Evolutionary conservation across 495 filamentous ascomycete species (phyloP).

Genomic region (Patellaria atrata): DNA sequence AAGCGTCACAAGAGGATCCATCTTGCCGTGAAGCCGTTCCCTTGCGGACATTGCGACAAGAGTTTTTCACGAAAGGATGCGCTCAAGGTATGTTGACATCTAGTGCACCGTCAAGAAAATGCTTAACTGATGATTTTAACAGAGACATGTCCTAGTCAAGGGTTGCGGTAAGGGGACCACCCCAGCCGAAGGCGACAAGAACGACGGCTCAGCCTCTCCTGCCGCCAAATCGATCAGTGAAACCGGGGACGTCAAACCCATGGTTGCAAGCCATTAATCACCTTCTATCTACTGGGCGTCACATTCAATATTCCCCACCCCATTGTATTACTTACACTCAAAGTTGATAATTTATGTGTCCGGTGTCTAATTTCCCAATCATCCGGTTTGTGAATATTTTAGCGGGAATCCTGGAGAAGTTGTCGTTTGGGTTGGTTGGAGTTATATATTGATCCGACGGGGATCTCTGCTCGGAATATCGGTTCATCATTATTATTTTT

Average conservation of each 20-base stretch:
- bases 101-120: conserved; percentile 8
- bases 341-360: too few relatives aligned
- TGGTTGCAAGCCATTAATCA: conserved; percentile 18
- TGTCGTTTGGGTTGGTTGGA: too few relatives aligned
- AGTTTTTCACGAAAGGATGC: conserved; percentile 96
- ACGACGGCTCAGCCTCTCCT: conserved; percentile 26
- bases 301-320: too few relatives aligned
- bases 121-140: conserved; percentile 21
- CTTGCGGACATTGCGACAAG: conserved; percentile 85
- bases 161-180: conserved; percentile 54
- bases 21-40: conserved; percentile 87
- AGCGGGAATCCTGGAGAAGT: too few relatives aligned
- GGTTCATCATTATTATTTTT: too few relatives aligned
- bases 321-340: too few relatives aligned
- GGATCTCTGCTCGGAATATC: too few relatives aligned
- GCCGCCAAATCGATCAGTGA: conserved; percentile 14
- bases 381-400: too few relatives aligned
- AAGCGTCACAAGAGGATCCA: conserved; percentile 95
- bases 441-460: too few relatives aligned
- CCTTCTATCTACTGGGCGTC: too few relatives aligned
- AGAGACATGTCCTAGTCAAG: conserved; percentile 91
- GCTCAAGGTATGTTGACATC: conserved; percentile 67
- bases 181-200: conserved; percentile 19
- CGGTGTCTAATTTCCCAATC: too few relatives aligned
- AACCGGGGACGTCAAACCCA: conserved; percentile 18